Base-by-base conservation (phyloP, 2,329 filamentous ascomycete species). In the Botrytis fragariae region DNA sequence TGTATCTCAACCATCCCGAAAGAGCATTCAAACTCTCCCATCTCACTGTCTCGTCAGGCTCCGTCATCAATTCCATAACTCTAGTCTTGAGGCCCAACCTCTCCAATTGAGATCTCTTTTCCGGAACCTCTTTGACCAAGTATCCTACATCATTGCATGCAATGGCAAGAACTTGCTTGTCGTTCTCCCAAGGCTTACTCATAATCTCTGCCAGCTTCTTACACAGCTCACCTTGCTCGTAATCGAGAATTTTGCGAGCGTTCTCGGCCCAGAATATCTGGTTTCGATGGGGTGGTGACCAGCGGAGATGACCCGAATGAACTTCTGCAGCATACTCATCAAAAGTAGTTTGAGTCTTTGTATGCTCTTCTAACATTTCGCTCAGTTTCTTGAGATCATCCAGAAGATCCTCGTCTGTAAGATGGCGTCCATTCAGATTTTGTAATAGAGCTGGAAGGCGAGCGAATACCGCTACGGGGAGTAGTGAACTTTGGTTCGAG, bases 381-480 rank as follows among this genome's bases (percentile, higher is more conserved):
- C 87, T 89, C 72, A 92, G 84, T 72, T 83, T 85, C 73, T 87
- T 84, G 65, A 91, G 83, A 78, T 92, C 90, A 71, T 91, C 88
- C 69, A 88, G 83, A 73, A 92, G 84, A 78, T 92, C 90, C 37
- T 87, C 85, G 79, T 92, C 90, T 32, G 88, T 87, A 75, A 91
- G 84, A 81, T 91, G 89, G 74, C 90, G 88, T 67, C 86, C 85
- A 73, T 84, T 84, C 61, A 92, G 84, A 79, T 91, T 92, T 75
- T 89, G 86, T 54, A 92, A 83, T n/a, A 91, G 83, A 8, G 85
- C 83, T 5, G 90, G 95, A 48, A 98, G 89, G 74, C 94, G 92
- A 69, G 93, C 94, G 74, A 97, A 91, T 35, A 96, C 92, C 1
- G 96, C 95, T 4, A 92, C 91, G 12, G 95, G 95, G 72, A 98